Conservation (phyloP, 805 yeast genomes). For the Schwanniomyces polymorphus region DNA sequence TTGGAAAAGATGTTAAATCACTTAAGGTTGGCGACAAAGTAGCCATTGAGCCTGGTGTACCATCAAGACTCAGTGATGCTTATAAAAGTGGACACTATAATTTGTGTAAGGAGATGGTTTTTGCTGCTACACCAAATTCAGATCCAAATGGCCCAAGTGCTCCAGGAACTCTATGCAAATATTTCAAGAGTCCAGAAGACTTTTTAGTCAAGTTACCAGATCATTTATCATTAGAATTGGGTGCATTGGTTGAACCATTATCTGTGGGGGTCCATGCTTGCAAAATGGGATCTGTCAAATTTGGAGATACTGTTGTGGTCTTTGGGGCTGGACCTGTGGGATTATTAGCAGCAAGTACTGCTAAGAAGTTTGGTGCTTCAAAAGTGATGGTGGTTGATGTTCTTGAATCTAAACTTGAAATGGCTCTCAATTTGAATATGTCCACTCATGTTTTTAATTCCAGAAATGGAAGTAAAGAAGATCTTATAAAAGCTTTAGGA, state of each 20-base stretch:
- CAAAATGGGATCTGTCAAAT: slow-evolving; percentile 56
- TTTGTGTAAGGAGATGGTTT: slow-evolving; percentile 80
- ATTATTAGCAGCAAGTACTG: slow-evolving; percentile 68
- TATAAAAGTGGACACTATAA: slow-evolving; percentile 80
- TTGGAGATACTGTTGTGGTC: slow-evolving; percentile 70
- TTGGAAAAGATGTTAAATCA: slow-evolving; percentile 63
- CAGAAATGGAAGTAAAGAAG: slow-evolving; percentile 39
- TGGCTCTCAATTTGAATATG: slow-evolving; percentile 68
- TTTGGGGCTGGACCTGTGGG: slow-evolving; percentile 95
- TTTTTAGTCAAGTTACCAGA: slow-evolving; percentile 80
- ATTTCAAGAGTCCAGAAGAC: slow-evolving; percentile 76
- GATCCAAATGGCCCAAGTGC: slow-evolving; percentile 49
- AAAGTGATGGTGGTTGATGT: slow-evolving; percentile 70
- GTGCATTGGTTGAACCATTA: slow-evolving; percentile 85
- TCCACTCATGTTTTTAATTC: slow-evolving; percentile 68
- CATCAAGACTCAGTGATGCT: slow-evolving; percentile 72
- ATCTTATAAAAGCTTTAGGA: slow-evolving; percentile 27
- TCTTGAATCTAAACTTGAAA: slow-evolving; percentile 61
- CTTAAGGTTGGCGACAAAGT: slow-evolving; percentile 80
- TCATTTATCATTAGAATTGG: slow-evolving; percentile 75
- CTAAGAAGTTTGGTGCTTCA: slow-evolving; percentile 74
- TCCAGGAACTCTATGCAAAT: slow-evolving; percentile 73
- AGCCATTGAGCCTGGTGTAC: slow-evolving; percentile 89
- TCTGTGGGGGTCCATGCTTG: slow-evolving; percentile 84
- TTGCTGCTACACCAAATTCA: slow-evolving; percentile 88